These are phyloP conservation scores for Orbilia ellipsospora DNA, from an alignment of 2,329 filamentous ascomycete species.

Conservation along the genomic window DNA sequence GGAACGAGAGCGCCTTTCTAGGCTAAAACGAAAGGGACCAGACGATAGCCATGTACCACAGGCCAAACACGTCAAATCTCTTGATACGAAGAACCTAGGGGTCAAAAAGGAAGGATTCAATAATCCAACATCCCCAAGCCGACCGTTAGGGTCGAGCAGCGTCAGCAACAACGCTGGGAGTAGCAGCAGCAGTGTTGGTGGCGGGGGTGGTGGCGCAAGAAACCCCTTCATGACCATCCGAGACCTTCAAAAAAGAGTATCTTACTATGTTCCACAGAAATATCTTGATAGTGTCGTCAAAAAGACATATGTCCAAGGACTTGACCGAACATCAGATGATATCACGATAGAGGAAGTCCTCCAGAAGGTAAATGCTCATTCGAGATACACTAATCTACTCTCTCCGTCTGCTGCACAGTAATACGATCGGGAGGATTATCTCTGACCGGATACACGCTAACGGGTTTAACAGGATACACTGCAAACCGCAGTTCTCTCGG, in stretches of 20 bases:
- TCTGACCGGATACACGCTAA: background rate
- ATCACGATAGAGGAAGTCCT: constrained; percentile 90
- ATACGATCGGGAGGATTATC: no score
- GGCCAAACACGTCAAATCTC: constrained; percentile 55
- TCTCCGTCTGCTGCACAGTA: background rate
- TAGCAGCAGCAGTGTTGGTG: no score
- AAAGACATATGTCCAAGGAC: constrained; percentile 79
- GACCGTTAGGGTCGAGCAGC: constrained; percentile 42
- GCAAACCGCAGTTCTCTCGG: constrained; percentile 81
- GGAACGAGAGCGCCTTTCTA: constrained; percentile 83
- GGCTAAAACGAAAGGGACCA: constrained; percentile 63
- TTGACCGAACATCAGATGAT: constrained; percentile 72
- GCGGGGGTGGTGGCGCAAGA: constrained; percentile 43
- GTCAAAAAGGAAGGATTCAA: constrained; percentile 40
- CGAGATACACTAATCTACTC: constrained; percentile 2
- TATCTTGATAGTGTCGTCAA: constrained; percentile 76
- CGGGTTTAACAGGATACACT: constrained; percentile 66
- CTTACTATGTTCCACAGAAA: constrained; percentile 59
- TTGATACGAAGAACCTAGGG: constrained; percentile 23
- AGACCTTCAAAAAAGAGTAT: constrained; percentile 35
- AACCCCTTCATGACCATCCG: constrained; percentile 39
- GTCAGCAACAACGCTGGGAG: no score
- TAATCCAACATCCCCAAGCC: background rate
- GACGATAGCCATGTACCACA: constrained; percentile 63
- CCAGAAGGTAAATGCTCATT: constrained; percentile 67